These are phyloP conservation scores for Nepenthes mirabilis DNA, from an alignment of 148 eudicot genomes.

Conservation along the genomic window DNA sequence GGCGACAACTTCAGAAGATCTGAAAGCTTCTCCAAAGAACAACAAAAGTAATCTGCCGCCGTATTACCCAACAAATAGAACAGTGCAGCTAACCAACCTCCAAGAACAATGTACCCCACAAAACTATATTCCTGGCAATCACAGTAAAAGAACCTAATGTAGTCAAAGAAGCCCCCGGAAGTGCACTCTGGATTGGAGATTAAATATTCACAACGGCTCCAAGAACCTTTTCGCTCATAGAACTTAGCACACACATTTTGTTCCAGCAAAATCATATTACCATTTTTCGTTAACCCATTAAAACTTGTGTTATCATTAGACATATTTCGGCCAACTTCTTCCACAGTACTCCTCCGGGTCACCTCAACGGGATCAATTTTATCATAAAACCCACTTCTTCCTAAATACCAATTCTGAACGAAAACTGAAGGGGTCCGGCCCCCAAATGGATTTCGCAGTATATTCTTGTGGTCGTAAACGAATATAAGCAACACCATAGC, in stretches of 20 bases:
- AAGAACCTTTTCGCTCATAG: constrained; percentile 35
- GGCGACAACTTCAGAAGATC: constrained; percentile 69
- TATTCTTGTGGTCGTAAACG: constrained; percentile 42
- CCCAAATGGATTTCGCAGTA: constrained; percentile 28
- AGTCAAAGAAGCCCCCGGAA: constrained; percentile 59
- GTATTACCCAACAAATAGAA: constrained; percentile 92
- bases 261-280: constrained; percentile 8
- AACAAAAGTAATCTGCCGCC: constrained; percentile 95
- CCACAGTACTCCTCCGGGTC: constrained; percentile 31
- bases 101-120: constrained; percentile 46
- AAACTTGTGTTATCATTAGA: constrained; percentile 1
- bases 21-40: constrained; percentile 75
- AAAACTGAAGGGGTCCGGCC: constrained; percentile 16
- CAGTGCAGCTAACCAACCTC: constrained; percentile 70
- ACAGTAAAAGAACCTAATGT: constrained; percentile 69
- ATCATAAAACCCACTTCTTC: constrained; percentile 6
- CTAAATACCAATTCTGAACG: constrained; percentile 11
- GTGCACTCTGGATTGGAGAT: constrained; percentile 65
- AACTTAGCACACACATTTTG: constrained; percentile 46
- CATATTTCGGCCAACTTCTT: constrained; percentile 37
- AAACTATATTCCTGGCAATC: constrained; percentile 36
- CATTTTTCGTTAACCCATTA: constrained; percentile 19
- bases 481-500: constrained; percentile 40
- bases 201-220: constrained; percentile 58
- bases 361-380: constrained; percentile 5